Evolutionary conservation across 73 alveolate genomes (phyloP).

Genomic region (Uronychia setigera): DNA sequence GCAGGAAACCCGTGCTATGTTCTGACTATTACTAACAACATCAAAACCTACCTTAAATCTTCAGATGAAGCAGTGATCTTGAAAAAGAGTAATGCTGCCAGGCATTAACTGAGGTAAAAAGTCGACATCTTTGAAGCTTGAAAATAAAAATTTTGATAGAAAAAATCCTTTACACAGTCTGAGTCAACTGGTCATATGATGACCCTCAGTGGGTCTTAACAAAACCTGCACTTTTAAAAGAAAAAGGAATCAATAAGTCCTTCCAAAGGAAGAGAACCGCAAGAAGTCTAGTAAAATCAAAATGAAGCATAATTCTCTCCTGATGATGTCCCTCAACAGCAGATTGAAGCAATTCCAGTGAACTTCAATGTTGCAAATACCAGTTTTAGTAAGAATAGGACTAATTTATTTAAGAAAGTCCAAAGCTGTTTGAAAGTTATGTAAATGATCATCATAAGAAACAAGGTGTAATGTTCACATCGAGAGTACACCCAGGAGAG

Average conservation of each 20-base stretch:
- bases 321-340: slow-evolving; percentile 4
- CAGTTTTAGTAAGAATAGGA: neutral
- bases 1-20: slow-evolving; percentile 59
- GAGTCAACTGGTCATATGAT: too few species aligned
- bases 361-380: neutral
- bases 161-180: neutral
- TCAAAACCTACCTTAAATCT: slow-evolving; percentile 35
- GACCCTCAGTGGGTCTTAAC: neutral
- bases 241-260: slow-evolving; percentile 7
- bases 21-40: slow-evolving; percentile 55
- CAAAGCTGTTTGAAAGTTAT: slow-evolving; percentile 3
- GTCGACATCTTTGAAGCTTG: slow-evolving; percentile 42
- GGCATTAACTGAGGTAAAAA: slow-evolving; percentile 42
- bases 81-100: slow-evolving; percentile 46
- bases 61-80: slow-evolving; percentile 28
- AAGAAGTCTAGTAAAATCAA: neutral
- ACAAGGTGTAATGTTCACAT: slow-evolving; percentile 75
- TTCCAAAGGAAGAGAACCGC: neutral
- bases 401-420: neutral
- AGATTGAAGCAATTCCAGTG: slow-evolving; percentile 1
- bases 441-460: slow-evolving; percentile 71
- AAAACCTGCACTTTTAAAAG: neutral
- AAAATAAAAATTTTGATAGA: neutral
- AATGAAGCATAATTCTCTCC: too few species aligned
- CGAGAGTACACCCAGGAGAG: slow-evolving; percentile 89